A percentile compares a stretch with the other conserved stretches of the same genome.
Evolutionary conservation across 441 rosid genomes (phyloP).

Genomic region (Bruguiera hainesii): DNA sequence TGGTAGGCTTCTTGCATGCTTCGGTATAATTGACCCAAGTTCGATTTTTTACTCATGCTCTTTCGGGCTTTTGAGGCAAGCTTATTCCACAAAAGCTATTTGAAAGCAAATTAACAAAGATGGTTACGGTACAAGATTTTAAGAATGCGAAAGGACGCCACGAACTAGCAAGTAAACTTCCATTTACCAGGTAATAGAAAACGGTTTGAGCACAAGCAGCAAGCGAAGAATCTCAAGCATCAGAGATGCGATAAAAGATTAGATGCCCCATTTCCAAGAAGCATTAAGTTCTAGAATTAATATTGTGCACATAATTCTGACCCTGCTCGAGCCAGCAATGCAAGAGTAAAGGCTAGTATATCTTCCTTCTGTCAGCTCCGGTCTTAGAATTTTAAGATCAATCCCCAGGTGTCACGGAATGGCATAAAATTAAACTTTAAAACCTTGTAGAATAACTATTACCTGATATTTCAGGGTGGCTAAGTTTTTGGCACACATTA

Average conservation of each 20-base stretch:
- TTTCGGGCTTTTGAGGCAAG: constrained; percentile 53
- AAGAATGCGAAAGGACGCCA: neutral
- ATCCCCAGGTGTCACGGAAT: neutral
- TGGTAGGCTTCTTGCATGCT: constrained; percentile 68
- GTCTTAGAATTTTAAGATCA: neutral
- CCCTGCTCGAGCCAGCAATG: too few relatives aligned
- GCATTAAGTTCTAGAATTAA: too few relatives aligned
- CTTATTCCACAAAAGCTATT: constrained; percentile 60
- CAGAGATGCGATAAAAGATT: too few relatives aligned
- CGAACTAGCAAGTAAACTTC: too few relatives aligned
- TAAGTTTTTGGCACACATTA: constrained; percentile 21
- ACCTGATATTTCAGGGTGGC: constrained; percentile 17
- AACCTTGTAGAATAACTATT: constrained; percentile 9
- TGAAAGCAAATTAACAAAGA: constrained; percentile 8
- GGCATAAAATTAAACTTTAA: constrained; percentile 3
- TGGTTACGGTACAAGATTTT: neutral
- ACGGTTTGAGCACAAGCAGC: neutral
- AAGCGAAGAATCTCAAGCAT: too few relatives aligned
- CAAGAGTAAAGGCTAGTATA: neutral
- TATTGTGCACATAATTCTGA: too few relatives aligned
- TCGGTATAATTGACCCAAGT: constrained; percentile 50
- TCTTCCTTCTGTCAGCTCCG: neutral
- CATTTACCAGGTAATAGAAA: neutral
- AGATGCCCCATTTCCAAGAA: neutral
- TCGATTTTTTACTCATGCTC: constrained; percentile 49